Conservation (phyloP, 2,329 filamentous ascomycete species). For the Ophiostoma sp. region DNA sequence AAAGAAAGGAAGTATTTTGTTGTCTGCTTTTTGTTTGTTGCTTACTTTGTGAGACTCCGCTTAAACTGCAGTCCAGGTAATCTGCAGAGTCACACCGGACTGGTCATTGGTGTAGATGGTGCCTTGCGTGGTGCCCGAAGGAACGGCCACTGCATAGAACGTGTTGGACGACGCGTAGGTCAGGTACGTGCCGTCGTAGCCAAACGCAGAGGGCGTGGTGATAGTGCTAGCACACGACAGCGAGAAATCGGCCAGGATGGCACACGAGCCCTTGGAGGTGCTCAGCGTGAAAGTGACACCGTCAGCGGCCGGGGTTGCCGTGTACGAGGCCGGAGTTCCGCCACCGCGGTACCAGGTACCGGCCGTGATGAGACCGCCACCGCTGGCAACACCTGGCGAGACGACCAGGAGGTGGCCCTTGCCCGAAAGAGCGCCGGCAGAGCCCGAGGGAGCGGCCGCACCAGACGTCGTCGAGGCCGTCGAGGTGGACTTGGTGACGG, state of each 20-base stretch:
- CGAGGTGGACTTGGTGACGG: constrained; percentile 17
- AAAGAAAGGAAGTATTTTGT: not conserved
- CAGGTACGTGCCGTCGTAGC: constrained; percentile 34
- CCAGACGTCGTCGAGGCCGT: constrained; percentile 6
- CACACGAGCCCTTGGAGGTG: constrained; percentile 34
- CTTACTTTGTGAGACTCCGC: not conserved
- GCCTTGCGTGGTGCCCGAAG: constrained; percentile 32
- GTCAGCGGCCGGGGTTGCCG: constrained; percentile 31
- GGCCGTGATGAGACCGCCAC: constrained; percentile 33
- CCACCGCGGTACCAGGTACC: constrained; percentile 35
- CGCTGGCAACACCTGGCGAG: constrained; percentile 22
- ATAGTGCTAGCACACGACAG: constrained; percentile 30
- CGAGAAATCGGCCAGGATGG: constrained; percentile 24
- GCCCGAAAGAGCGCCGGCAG: constrained; percentile 22
- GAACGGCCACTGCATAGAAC: constrained; percentile 32
- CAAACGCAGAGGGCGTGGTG: constrained; percentile 29
- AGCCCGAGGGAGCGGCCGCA: constrained; percentile 1
- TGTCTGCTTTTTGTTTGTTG: not conserved
- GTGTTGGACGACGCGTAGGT: constrained; percentile 30
- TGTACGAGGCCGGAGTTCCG: constrained; percentile 35
- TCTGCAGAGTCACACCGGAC: constrained; percentile 31
- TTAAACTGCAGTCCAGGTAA: constrained; percentile 28
- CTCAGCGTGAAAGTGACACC: constrained; percentile 31
- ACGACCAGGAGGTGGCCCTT: constrained; percentile 26
- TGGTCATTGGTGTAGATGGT: constrained; percentile 31